These are phyloP conservation scores for Colletotrichum graminicola DNA, from an alignment of 2,329 filamentous ascomycete genomes.

Conservation along the genomic window DNA sequence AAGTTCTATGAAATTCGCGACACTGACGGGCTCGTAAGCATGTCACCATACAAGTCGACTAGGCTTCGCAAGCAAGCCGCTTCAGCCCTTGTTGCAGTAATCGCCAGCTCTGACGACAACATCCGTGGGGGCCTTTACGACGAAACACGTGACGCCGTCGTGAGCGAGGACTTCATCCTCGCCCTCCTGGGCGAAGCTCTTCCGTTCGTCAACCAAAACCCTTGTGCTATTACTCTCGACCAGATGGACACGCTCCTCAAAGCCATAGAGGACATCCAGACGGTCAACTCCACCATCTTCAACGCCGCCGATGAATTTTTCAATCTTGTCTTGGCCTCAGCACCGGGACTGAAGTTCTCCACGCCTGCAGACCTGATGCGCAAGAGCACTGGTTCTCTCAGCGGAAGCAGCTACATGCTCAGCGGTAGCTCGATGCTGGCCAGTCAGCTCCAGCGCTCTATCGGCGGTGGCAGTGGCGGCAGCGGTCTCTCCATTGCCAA, in stretches of 20 bases:
- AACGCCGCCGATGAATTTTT: conserved; percentile 83
- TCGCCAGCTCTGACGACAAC: conserved; percentile 87
- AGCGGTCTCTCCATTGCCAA: conserved; percentile 49
- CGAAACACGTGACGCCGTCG: conserved; percentile 81
- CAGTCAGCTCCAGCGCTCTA: conserved; percentile 71
- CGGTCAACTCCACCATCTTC: conserved; percentile 79
- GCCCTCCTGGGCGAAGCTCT: conserved; percentile 86
- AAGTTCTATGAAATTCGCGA: conserved; percentile 93
- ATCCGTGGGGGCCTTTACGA: conserved; percentile 94
- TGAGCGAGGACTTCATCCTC: conserved; percentile 89
- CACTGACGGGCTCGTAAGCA: conserved; percentile 45
- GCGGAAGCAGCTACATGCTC: conserved; percentile 73
- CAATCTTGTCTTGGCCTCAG: conserved; percentile 78
- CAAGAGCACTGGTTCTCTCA: conserved; percentile 64
- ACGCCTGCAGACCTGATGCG: conserved; percentile 74
- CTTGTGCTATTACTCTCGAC: conserved; percentile 70
- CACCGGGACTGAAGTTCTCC: conserved; percentile 71
- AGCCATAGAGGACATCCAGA: conserved; percentile 83
- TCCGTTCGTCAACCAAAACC: conserved; percentile 75
- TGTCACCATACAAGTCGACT: conserved; percentile 59
- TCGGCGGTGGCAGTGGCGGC: conserved; percentile 63
- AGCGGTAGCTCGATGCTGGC: conserved; percentile 80
- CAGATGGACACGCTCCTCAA: conserved; percentile 83
- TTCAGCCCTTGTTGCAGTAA: conserved; percentile 81
- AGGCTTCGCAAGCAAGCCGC: conserved; percentile 77